Conservation (phyloP, 306 rosid species). For the Ceratonia siliqua region DNA sequence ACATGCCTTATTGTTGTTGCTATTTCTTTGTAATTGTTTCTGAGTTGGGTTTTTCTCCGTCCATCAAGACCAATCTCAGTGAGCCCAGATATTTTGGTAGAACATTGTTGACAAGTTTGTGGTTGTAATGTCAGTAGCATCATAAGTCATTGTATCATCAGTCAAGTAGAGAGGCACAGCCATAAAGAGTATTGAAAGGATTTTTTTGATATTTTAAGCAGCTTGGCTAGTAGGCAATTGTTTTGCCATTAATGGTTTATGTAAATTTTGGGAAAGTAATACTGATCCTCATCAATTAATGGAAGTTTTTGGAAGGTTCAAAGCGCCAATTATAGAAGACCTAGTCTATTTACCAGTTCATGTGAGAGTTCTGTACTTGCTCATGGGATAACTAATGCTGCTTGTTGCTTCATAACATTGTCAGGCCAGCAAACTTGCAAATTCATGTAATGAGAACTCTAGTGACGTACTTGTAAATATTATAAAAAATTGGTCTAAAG, state of each 20-base stretch:
- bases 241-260: not conserved
- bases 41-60: not conserved
- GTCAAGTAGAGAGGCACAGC: not conserved
- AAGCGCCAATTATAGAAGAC: not conserved
- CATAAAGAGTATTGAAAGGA: not conserved
- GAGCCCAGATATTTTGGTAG: not conserved
- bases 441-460: not conserved
- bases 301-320: not conserved
- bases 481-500: slow-evolving; percentile 13
- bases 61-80: not conserved
- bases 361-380: not conserved
- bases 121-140: not conserved
- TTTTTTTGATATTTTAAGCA: not conserved
- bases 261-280: not conserved
- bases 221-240: not conserved
- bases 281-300: not conserved
- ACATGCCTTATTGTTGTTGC: not conserved
- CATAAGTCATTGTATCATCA: not conserved
- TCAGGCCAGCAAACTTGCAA: not conserved
- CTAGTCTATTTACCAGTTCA: not conserved
- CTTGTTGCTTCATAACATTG: not conserved
- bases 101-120: not conserved
- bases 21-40: not conserved
- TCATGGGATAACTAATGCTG: not conserved
- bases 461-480: not conserved